Percentiles rank a stretch among this genome's conserved stretches.
These are phyloP conservation scores for Turritis glabra DNA, from an alignment of 345 rosid species.

Conservation along the genomic window DNA sequence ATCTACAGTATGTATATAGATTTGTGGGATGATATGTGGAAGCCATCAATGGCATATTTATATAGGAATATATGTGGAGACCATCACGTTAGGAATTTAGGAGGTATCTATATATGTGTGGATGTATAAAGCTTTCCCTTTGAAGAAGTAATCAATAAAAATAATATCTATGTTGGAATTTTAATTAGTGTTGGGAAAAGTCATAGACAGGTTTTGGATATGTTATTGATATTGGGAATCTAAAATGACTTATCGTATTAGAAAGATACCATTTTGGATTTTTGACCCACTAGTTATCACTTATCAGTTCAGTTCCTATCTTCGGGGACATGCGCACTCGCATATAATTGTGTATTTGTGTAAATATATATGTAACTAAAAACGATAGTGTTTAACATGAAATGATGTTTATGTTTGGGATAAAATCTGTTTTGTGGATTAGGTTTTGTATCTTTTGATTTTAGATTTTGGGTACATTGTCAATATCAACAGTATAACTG, in stretches of 20 bases:
- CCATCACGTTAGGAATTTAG: background rate
- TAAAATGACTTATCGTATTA: constrained; percentile 19
- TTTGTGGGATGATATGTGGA: constrained; percentile 12
- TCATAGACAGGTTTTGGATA: constrained; percentile 2
- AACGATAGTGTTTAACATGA: constrained; percentile 20
- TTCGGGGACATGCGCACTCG: constrained; percentile 1
- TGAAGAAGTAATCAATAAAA: constrained; percentile 6
- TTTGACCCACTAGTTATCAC: constrained; percentile 10
- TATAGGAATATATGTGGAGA: background rate
- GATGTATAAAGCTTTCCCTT: background rate
- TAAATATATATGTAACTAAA: background rate
- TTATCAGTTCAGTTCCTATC: constrained; percentile 24
- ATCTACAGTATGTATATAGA: background rate
- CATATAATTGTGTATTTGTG: background rate
- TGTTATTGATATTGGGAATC: constrained; percentile 26
- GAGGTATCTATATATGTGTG: background rate
- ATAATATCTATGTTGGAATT: background rate
- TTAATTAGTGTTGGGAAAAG: constrained; percentile 16
- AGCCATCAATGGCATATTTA: constrained; percentile 26
- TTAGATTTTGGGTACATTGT: background rate
- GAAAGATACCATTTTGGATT: constrained; percentile 25
- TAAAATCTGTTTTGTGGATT: background rate
- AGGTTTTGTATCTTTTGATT: constrained; percentile 15
- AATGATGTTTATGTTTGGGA: constrained; percentile 12
- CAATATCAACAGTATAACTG: background rate